Evolutionary conservation across 2,329 filamentous ascomycete genomes (phyloP), one percentile per base, ranked within the genome.

Genomic region (Drechslerella dactyloides): DNA sequence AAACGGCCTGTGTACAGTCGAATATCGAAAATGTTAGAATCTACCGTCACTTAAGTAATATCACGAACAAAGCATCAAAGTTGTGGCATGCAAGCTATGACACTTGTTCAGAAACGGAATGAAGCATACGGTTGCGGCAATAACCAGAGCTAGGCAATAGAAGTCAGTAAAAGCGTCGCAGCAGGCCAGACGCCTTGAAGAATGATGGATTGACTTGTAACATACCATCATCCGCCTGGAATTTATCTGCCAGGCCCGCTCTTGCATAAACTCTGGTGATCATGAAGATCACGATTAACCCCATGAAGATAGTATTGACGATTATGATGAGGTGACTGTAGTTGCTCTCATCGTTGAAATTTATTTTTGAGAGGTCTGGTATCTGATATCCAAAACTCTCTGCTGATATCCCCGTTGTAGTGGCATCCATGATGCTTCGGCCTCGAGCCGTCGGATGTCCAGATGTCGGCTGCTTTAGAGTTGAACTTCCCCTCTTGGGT

Each of bases 141-240:
- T 48, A 50, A 72, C 64, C 6, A 72, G 44, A 37, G 50, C 68
- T 70, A 51, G 2, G 7, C 2, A 17, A 15, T 11, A 51, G 11
- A 13, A 23, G 17, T 27, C 19, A 53, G 50, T n/a, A 2, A 53
- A 48, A 5, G 50, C 30, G 30, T 13, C n/a, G 2, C 8, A 24
- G n/a, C 23, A 19, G 1, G 10, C 30, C 23, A 64, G 40, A 17
- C 40, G 21, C 10, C 37, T 37, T 27, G 15, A 40, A 30, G 5
- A 51, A 4, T 23, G n/a, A 23, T 33, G 7, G 33, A 24, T 6
- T 27, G n/a, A 30, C 8, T 13, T 17, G 10, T 17, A 56, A n/a
- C 59, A 23, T 60, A 72, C 68, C 55, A 53, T 72, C 68, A 24
- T 72, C 68, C 27, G 62, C 35, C 46, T 72, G 68, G 52, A 72